These are phyloP conservation scores for Ceratocystis alfenasii DNA, from an alignment of 2,329 filamentous ascomycete species.

Conservation along the genomic window DNA sequence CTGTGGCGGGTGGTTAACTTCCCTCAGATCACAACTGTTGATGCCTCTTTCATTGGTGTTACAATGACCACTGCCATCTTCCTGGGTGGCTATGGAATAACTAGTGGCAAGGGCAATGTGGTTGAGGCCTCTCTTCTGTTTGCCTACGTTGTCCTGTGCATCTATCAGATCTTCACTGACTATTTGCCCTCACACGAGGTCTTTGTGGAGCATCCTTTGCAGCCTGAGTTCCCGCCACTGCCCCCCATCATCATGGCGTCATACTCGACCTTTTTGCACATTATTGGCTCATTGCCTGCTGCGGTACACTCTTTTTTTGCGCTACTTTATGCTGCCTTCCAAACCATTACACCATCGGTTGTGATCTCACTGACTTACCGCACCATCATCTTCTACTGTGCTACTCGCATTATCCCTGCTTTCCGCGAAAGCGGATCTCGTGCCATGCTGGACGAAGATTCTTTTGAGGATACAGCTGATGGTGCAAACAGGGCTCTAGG, in stretches of 20 bases:
- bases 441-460: conserved; percentile 72
- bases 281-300: conserved; percentile 69
- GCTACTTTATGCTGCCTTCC: conserved; percentile 81
- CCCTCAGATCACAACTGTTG: conserved; percentile 81
- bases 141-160: conserved; percentile 93
- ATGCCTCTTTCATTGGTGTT: conserved; percentile 83
- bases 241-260: conserved; percentile 98
- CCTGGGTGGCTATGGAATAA: conserved; percentile 85
- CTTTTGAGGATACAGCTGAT: conserved; percentile 66
- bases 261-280: conserved; percentile 79
- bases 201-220: conserved; percentile 40
- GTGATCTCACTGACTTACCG: conserved; percentile 91
- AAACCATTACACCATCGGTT: conserved; percentile 89
- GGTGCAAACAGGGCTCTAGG: conserved; percentile 68
- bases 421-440: conserved; percentile 76
- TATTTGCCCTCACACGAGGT: conserved; percentile 65
- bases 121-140: conserved; percentile 92
- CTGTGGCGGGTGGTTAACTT: conserved; percentile 91
- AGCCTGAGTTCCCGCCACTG: conserved; percentile 89
- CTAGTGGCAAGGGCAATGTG: conserved; percentile 83
- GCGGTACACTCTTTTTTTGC: conserved; percentile 74
- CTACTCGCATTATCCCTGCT: conserved; percentile 88
- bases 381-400: conserved; percentile 88
- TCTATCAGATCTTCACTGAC: conserved; percentile 98
- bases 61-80: conserved; percentile 88